These are phyloP conservation scores for Dactylis glomerata DNA, from an alignment of 176 grass and related monocot genomes.

Conservation along the genomic window DNA sequence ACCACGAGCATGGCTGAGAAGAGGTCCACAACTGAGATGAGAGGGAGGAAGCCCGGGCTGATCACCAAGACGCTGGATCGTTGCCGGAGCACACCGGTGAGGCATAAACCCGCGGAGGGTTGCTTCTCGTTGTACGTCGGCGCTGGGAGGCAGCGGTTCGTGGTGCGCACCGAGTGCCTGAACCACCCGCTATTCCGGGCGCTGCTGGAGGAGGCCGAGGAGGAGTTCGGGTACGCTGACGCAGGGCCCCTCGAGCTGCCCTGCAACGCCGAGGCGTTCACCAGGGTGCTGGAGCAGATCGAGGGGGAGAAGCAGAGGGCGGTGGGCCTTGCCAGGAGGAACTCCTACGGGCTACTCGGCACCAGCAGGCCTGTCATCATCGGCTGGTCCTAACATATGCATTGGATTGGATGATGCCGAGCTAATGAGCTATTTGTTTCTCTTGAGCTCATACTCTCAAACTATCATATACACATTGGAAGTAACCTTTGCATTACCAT, in stretches of 20 bases:
- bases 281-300: slow-evolving; percentile 42
- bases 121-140: slow-evolving; percentile 54
- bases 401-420: background rate
- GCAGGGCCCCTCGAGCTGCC: slow-evolving; percentile 49
- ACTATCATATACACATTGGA: background rate
- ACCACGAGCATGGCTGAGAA: slow-evolving; percentile 20
- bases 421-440: slow-evolving; percentile 13
- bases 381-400: background rate
- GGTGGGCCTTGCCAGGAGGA: background rate
- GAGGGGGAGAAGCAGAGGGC: slow-evolving; percentile 21
- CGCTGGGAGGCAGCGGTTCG: slow-evolving; percentile 42
- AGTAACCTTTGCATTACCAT: background rate
- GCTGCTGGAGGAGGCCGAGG: slow-evolving; percentile 55
- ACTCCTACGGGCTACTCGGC: slow-evolving; percentile 28
- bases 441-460: background rate
- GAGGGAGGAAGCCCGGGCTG: slow-evolving; percentile 20
- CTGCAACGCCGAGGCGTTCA: slow-evolving; percentile 46
- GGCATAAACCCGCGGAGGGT: slow-evolving; percentile 22
- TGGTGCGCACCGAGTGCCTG: slow-evolving; percentile 51
- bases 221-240: slow-evolving; percentile 48
- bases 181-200: slow-evolving; percentile 49
- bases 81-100: slow-evolving; percentile 25
- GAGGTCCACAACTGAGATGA: slow-evolving; percentile 19
- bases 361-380: background rate
- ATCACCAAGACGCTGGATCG: slow-evolving; percentile 42